Base-by-base conservation (phyloP, 768 basidiomycete species). In the Leccinum barrowsii region DNA sequence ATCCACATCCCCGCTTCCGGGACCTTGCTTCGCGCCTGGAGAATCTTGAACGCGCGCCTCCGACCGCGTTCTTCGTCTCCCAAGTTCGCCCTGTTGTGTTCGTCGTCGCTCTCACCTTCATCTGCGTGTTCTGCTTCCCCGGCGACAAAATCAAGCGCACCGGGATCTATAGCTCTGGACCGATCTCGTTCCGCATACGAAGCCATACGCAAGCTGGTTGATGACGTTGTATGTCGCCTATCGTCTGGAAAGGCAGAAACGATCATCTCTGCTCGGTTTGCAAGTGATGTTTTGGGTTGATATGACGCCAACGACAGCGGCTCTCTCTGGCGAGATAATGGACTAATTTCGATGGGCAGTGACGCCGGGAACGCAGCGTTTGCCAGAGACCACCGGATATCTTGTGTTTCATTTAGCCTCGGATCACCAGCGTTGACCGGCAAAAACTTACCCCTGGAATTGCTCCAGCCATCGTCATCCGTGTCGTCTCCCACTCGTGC, bases 1-100 rank as follows among this genome's bases (percentile, higher is more conserved):
- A 88, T 80, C 89, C 89, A 92, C 89, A 91, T 90, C 37, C 89
- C 86, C 57, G 80, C 80, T 59, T 80, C 80, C 2, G 90, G 90
- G 24, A 91, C 62, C 70, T 82, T 80, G 62, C 82, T 87, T 51
- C 88, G 80, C 21, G 83, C 82, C 67, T 90, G 80, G 52, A 92
- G 74, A 52, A 92, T 92, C 73, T 78, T 84, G 61, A 85, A 67
- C 2, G 90, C 89, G 49, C 77, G 81, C 60, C 78, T 79, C 49
- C 84, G 77, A 2, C 84, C 83, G 44, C 85, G 78, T 24, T 75
- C 78, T 32, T 67, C 69, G 19, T 69, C 68, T 7, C 60, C 40
- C 13, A 42, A 50, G 15, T 67, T 68, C 1, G 69, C 65, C 19
- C 61, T 66, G 22, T 11, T 51, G 2, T 59, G 57, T 26, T 70